A percentile compares a stretch with the other conserved stretches of the same genome.
These are phyloP conservation scores for Tanacetum coccineum DNA, from an alignment of 129 eudicot genomes.

Conservation along the genomic window DNA sequence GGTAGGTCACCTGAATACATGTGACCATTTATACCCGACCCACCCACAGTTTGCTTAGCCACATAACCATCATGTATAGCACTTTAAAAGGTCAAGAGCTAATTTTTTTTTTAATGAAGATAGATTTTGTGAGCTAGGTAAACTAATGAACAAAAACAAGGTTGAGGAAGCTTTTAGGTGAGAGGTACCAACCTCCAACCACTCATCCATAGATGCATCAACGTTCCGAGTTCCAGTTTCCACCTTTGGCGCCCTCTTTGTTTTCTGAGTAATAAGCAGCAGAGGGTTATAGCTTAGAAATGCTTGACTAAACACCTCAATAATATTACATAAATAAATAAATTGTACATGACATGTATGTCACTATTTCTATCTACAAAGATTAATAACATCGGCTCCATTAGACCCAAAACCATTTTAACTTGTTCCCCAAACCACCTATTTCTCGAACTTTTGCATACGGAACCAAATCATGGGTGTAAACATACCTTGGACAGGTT, in stretches of 20 bases:
- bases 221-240: slow-evolving; percentile 87
- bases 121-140: neutral
- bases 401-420: neutral
- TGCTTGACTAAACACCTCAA: slow-evolving; percentile 7
- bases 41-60: neutral
- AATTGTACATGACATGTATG: slow-evolving; percentile 6
- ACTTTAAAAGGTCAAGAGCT: neutral
- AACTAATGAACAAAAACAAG: slow-evolving; percentile 27
- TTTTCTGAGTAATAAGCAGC: slow-evolving; percentile 51
- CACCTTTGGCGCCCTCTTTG: slow-evolving; percentile 89
- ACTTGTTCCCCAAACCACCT: neutral
- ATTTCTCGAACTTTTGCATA: neutral
- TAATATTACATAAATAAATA: too few species aligned
- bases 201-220: slow-evolving; percentile 90
- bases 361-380: neutral
- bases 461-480: neutral
- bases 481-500: slow-evolving; percentile 71
- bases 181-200: slow-evolving; percentile 65
- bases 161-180: slow-evolving; percentile 7
- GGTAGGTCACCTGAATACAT: too few species aligned
- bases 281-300: slow-evolving; percentile 4
- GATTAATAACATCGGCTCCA: too few species aligned
- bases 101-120: too few species aligned
- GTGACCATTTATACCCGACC: neutral
- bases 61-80: neutral